Evolutionary conservation across 306 rosid genomes (phyloP).

Genomic region (Glycine tomentella): DNA sequence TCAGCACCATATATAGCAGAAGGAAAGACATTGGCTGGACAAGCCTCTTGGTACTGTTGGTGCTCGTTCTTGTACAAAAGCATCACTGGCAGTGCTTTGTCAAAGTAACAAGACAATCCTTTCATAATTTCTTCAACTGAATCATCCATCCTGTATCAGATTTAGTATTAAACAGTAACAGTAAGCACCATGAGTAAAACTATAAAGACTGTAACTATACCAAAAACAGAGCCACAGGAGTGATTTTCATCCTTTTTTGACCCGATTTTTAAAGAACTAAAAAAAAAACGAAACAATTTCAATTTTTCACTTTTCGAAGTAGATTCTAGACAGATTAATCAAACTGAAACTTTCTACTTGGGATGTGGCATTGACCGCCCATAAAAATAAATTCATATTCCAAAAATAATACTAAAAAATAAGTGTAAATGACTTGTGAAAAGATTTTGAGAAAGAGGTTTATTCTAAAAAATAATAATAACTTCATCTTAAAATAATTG

Average conservation of each 20-base stretch:
- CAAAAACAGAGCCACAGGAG: neutral
- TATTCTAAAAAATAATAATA: slow-evolving; percentile 11
- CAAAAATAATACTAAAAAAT: neutral
- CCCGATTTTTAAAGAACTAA: too few relatives aligned
- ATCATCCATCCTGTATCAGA: slow-evolving; percentile 62
- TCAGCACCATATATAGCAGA: slow-evolving; percentile 89
- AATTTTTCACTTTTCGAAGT: too few relatives aligned
- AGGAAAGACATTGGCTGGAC: slow-evolving; percentile 59
- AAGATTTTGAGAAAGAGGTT: neutral
- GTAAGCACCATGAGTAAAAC: slow-evolving; percentile 20
- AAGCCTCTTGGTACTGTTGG: slow-evolving; percentile 70
- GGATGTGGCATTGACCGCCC: neutral
- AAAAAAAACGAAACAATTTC: too few relatives aligned
- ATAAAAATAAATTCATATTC: slow-evolving; percentile 10
- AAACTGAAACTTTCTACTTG: slow-evolving; percentile 30
- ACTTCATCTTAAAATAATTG: neutral
- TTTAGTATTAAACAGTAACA: slow-evolving; percentile 20
- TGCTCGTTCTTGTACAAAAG: slow-evolving; percentile 87
- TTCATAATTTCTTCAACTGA: slow-evolving; percentile 71
- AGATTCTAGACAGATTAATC: slow-evolving; percentile 15
- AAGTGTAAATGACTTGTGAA: neutral
- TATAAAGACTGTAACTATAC: neutral
- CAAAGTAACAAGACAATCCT: slow-evolving; percentile 78
- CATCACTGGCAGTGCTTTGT: slow-evolving; percentile 80
- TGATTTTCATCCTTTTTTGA: too few relatives aligned